These are phyloP conservation scores for Geotrichum citri-aurantii DNA, from an alignment of 1,139 yeast species.

Conservation along the genomic window DNA sequence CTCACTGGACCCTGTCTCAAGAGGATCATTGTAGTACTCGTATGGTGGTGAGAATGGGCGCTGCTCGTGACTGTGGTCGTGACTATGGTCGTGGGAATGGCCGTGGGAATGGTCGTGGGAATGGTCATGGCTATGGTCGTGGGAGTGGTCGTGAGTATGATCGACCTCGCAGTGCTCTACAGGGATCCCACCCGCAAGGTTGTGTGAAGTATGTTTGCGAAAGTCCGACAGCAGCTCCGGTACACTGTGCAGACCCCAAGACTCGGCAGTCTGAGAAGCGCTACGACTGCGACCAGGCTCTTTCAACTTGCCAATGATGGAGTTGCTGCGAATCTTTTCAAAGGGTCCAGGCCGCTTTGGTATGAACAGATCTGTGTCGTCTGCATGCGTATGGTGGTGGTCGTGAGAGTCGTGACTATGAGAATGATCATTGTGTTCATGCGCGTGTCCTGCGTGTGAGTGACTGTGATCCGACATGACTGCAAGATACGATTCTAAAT, in stretches of 20 bases:
- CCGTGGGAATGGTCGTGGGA: slow-evolving; percentile 7
- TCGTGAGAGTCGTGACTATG: slow-evolving; percentile 1
- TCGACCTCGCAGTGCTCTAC: neutral
- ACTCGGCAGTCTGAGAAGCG: slow-evolving; percentile 11
- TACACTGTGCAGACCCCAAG: slow-evolving; percentile 39
- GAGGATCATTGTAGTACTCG: slow-evolving; percentile 9
- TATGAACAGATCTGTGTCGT: neutral
- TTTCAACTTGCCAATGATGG: slow-evolving; percentile 3
- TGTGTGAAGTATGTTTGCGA: slow-evolving; percentile 34
- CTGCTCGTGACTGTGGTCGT: slow-evolving; percentile 8
- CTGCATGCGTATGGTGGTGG: neutral
- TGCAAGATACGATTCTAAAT: neutral
- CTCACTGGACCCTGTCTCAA: slow-evolving; percentile 11
- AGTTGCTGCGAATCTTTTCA: slow-evolving; percentile 13
- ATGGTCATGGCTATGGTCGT: slow-evolving; percentile 5
- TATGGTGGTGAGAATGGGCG: slow-evolving; percentile 8
- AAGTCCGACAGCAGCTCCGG: slow-evolving; percentile 37
- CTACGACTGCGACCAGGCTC: slow-evolving; percentile 8
- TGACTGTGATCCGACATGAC: neutral
- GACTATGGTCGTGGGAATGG: slow-evolving; percentile 10
- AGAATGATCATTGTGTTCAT: slow-evolving; percentile 3
- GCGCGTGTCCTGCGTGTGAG: neutral
- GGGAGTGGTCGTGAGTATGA: slow-evolving; percentile 13
- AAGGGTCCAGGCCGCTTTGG: slow-evolving; percentile 14
- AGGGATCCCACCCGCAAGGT: slow-evolving; percentile 1